A percentile compares a stretch with the other conserved stretches of the same genome.
Evolutionary conservation across 306 rosid species (phyloP).

Genomic region (Amphicarpaea edgeworthii): DNA sequence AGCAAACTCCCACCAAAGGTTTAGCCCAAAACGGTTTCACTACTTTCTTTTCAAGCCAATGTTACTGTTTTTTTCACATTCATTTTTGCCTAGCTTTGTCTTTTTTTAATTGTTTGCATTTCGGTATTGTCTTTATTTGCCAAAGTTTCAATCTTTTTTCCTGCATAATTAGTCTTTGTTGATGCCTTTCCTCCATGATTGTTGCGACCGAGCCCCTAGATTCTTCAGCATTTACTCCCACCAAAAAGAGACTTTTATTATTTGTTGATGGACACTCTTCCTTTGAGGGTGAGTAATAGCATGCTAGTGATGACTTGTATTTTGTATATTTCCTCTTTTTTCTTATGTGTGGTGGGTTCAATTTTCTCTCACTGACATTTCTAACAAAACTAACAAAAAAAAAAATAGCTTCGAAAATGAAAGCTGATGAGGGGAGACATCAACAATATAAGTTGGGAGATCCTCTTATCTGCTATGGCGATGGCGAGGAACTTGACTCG

Average conservation of each 20-base stretch:
- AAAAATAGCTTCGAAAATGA: neutral
- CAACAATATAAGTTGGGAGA: conserved; percentile 7
- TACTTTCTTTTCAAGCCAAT: neutral
- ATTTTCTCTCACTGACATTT: neutral
- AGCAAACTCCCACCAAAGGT: conserved; percentile 50
- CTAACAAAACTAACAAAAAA: too few relatives aligned
- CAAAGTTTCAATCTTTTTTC: neutral
- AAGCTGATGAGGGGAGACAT: neutral
- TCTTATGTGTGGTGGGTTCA: neutral
- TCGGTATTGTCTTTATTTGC: neutral
- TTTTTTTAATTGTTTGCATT: neutral
- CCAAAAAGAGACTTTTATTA: neutral
- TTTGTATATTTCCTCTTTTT: neutral
- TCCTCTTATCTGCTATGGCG: neutral
- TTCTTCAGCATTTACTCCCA: neutral
- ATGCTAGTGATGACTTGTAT: neutral
- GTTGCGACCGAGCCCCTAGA: neutral
- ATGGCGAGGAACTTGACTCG: neutral
- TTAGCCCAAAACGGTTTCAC: conserved; percentile 33
- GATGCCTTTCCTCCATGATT: neutral
- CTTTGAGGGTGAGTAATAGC: neutral
- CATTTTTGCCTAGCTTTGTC: neutral
- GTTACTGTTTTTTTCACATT: neutral
- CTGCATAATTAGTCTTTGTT: neutral
- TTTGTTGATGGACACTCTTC: neutral